Evolutionary conservation across 305 asterid genomes (phyloP).

Genomic region (Fraxinus sp.): DNA sequence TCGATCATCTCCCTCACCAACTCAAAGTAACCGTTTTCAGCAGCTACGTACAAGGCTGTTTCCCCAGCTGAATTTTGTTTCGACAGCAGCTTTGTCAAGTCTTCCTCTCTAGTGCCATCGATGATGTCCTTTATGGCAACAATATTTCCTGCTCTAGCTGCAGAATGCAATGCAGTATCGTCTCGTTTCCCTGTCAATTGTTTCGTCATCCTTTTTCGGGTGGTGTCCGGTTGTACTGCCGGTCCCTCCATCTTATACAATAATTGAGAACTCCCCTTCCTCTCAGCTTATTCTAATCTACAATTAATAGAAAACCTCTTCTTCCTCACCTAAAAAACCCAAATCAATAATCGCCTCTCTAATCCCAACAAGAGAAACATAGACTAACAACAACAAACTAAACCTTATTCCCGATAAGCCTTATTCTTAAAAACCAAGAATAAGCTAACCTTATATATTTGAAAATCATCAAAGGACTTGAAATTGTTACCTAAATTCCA

Average conservation of each 20-base stretch:
- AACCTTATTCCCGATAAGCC: not conserved
- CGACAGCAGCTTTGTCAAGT: conserved; percentile 27
- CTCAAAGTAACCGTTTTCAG: conserved; percentile 36
- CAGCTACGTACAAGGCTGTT: conserved; percentile 39
- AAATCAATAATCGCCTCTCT: conserved; percentile 40
- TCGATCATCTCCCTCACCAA: conserved; percentile 33
- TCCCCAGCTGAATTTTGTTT: conserved; percentile 40
- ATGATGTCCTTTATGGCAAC: conserved; percentile 30
- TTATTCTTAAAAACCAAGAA: not conserved
- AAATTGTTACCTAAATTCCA: not conserved
- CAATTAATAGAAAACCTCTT: conserved; percentile 16
- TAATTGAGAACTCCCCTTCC: not conserved
- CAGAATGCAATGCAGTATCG: conserved; percentile 39
- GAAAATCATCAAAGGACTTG: conserved; percentile 20
- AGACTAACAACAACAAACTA: not conserved
- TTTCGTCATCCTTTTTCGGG: conserved; percentile 37
- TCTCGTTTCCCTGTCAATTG: conserved; percentile 45
- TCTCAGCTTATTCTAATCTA: conserved; percentile 9
- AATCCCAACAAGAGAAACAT: not conserved
- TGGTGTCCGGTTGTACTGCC: conserved; percentile 4
- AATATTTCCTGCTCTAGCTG: conserved; percentile 36
- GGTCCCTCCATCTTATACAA: conserved; percentile 26
- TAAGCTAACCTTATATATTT: not conserved
- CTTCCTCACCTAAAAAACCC: conserved; percentile 42
- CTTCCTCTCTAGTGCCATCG: conserved; percentile 21